Base-by-base conservation (phyloP, 768 basidiomycete species). In the Serendipita sp. region DNA sequence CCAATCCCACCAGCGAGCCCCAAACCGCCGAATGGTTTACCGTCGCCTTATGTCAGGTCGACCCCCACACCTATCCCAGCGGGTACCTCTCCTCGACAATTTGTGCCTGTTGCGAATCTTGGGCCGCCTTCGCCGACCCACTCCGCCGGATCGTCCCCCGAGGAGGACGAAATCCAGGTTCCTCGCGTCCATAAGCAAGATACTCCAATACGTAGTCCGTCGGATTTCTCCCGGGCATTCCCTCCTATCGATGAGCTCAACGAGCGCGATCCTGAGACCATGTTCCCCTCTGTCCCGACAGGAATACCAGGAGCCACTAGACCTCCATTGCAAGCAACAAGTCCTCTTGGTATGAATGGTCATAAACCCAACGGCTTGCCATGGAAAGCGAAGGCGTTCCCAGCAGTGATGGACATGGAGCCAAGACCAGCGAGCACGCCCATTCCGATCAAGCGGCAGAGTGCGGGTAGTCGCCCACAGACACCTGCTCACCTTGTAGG, bases 61-160 rank as follows among this genome's bases (percentile, higher is more conserved):
- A 60, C 56, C 56, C 30, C 71, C 28, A 68, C 70, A 53, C 71
- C 65, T 58, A 74, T 71, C 34, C 76, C 75, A 41, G 66, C 76
- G 3, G 44, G 71, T 24, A 78, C 79, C 34, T 80, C 83, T 2
- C 78, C 79, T n/a, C 86, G 86, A 68, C 79, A 81, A 2, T 76
- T 89, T 56, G 86, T 91, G 8, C 81, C 85, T 0, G 80, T 84
- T 1, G 85, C 86, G 3, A 81, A 81, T 37, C 76, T 91, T 16
- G 88, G 86, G 2, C 86, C 88, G 38, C 85, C 89, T 3, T 89
- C 89, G 0, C 88, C 88, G 2, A 78, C 81, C 1, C 84, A 86
- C 7, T 85, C 86, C 1, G 78, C 83, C 15, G 83, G 86, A 13
- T 83, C 86, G 2, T 85, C 84, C 8, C 83, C 84, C 3, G 34